These are phyloP conservation scores for Teunomyces gatunensis DNA, from an alignment of 805 yeast genomes.

Conservation along the genomic window DNA sequence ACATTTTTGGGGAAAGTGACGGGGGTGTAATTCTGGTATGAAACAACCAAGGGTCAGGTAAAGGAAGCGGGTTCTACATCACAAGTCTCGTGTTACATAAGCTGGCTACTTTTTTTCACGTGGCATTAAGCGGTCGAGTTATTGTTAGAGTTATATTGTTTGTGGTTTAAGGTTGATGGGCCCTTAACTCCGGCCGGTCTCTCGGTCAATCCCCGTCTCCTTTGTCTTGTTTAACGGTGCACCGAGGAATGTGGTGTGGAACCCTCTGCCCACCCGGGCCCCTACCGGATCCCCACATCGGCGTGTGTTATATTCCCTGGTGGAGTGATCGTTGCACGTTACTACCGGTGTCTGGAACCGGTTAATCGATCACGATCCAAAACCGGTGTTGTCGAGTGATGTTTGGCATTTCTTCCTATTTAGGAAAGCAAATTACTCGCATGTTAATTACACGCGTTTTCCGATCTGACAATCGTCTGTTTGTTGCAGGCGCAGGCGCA, in stretches of 20 bases:
- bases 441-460: constrained; percentile 9
- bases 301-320: no score
- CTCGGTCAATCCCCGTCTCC: neutral
- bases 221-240: no score
- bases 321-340: neutral
- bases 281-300: no score
- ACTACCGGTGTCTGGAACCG: neutral
- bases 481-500: neutral
- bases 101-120: neutral
- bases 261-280: no score
- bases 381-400: constrained; percentile 1
- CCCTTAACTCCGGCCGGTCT: neutral
- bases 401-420: constrained; percentile 9
- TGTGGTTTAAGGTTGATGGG: neutral
- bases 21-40: no score
- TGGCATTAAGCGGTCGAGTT: neutral
- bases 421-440: constrained; percentile 14
- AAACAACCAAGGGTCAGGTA: no score
- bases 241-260: no score
- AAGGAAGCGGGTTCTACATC: no score
- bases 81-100: no score
- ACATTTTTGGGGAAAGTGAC: neutral
- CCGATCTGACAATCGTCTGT: neutral
- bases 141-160: neutral
- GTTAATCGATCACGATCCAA: neutral